These are phyloP conservation scores for Aspergillus quadrilineatus DNA, from an alignment of 2,329 filamentous ascomycete species.

Conservation along the genomic window DNA sequence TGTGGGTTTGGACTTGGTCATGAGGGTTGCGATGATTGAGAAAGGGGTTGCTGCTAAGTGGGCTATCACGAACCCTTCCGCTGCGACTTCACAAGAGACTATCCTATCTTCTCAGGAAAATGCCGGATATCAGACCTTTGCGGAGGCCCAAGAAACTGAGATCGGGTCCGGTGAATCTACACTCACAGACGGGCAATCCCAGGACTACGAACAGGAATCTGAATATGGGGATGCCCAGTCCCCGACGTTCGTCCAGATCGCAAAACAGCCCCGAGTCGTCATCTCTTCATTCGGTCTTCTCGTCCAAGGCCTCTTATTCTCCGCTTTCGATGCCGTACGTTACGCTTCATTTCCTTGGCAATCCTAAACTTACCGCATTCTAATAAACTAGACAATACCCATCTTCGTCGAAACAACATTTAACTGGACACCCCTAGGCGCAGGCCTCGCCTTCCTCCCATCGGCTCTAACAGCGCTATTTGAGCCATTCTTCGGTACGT, in stretches of 20 bases:
- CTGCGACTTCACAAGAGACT: conserved; percentile 28
- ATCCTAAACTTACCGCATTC: not conserved
- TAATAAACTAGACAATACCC: conserved; percentile 42
- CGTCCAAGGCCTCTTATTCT: conserved; percentile 50
- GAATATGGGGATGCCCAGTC: not conserved
- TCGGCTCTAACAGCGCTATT: conserved; percentile 62
- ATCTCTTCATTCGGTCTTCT: conserved; percentile 57
- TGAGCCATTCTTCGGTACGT: conserved; percentile 54
- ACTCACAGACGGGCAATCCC: not conserved
- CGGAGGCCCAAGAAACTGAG: not conserved
- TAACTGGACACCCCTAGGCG: conserved; percentile 56
- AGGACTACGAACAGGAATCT: not conserved
- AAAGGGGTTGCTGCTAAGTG: conserved; percentile 54
- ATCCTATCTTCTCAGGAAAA: conserved; percentile 38
- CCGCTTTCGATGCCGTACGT: conserved; percentile 51
- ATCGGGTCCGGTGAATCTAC: not conserved
- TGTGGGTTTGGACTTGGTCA: conserved; percentile 58
- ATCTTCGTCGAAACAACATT: conserved; percentile 57
- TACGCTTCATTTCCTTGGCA: conserved; percentile 23
- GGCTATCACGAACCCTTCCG: conserved; percentile 20
- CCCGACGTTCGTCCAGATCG: conserved; percentile 23
- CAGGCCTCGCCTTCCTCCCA: conserved; percentile 58
- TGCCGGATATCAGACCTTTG: conserved; percentile 26
- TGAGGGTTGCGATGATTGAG: conserved; percentile 63
- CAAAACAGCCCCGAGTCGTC: conserved; percentile 51